Base-by-base conservation (phyloP, 2,329 filamentous ascomycete species). In the Periconia sp. region DNA sequence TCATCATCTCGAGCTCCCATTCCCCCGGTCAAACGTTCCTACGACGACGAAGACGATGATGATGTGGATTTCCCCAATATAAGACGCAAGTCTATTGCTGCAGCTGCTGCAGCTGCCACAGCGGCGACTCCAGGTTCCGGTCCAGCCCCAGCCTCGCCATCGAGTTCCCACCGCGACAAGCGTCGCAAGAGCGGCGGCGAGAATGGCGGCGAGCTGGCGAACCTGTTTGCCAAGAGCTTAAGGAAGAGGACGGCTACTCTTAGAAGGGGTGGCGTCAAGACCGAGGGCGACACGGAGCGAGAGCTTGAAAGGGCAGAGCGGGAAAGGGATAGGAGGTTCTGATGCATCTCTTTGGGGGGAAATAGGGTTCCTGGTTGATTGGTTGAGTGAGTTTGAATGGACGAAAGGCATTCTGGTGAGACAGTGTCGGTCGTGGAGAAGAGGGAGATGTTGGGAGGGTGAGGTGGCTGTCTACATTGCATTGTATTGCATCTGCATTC, bases 231-330 rank as follows among this genome's bases (percentile, higher is more conserved):
- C 1, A 63, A 64, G 2, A 68, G 67, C 0, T 41, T 72, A 40
- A 55, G 70, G 41, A 71, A 71, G 56, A 69, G 66, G n/a, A 65
- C 65, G 2, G 56, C 54, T 6, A 35, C 63, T 47, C 54, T 57
- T 14, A 58, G 69, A 17, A 57, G 70, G n/a, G 70, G 69, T 10
- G 69, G 70, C 2, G 63, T 72, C 3, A 65, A 67, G 49, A 68
- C 53, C 0, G 70, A 73, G 41, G 68, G 69, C 2, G 68, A 69
- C 45, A 64, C 61, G 10, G 69, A 70, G 56, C 47, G 64, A 40
- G 69, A 71, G 30, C 59, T 72, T 61, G 64, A 70, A 59, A 58
- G 66, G 41, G 58, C 61, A 3, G 70, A 73, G 53, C 49, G 68
- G 47, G 70, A 73, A 49, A 57, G 70, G 41, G 66, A 69, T 23